Evolutionary conservation across 305 asterid genomes (phyloP), one percentile per base, ranked within the genome.

Genomic region (Ajuga reptans): DNA sequence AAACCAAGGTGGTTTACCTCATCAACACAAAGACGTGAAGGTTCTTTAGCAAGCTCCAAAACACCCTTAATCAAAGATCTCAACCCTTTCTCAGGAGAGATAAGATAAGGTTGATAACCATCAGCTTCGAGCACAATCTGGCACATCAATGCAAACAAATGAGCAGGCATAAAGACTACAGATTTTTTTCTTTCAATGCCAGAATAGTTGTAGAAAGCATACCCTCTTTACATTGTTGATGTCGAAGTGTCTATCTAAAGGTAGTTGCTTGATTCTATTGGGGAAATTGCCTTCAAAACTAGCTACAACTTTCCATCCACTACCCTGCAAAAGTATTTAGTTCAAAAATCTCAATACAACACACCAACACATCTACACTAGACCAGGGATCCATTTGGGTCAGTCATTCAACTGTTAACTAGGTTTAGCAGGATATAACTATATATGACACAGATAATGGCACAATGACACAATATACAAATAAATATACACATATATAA

Each of bases 71-170:
- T 93, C 72, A 93, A 81, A 21, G 97, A 93, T 75, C 97, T 83
- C 83, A 93, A 80, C 67, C 99, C 99, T 78, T 93, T 93, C 84
- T 94, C 99, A 59, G 99, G 99, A 80, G 99, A 94, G 72, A 94
- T 91, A 65, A 94, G 97, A 77, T 94, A 94, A 17, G 99, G 99
- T 71, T 94, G 99, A 83, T 94, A 94, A 75, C 99, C 99, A 82
- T 94, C 98, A 10, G 99, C 99, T 84, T 94, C 99, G 16, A 94
- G 89, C 67, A 94, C 99, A 80, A 94, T 88, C 99, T 94, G 91
- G 64, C 37, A 71, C 52, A 61, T 81, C 73, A 86, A 49, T 9
- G 51, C 66, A 54, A 66, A 59, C 61, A 75, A 4, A 76, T 14
- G 57, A n/a, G 31, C 52, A 65, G 4, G 36, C 17, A 31, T 29